Percentiles rank a stretch among this genome's conserved stretches.
phyloP scores from a whole-genome alignment of 169 alveolate genomes.

The Eimeria mitis region DNA sequence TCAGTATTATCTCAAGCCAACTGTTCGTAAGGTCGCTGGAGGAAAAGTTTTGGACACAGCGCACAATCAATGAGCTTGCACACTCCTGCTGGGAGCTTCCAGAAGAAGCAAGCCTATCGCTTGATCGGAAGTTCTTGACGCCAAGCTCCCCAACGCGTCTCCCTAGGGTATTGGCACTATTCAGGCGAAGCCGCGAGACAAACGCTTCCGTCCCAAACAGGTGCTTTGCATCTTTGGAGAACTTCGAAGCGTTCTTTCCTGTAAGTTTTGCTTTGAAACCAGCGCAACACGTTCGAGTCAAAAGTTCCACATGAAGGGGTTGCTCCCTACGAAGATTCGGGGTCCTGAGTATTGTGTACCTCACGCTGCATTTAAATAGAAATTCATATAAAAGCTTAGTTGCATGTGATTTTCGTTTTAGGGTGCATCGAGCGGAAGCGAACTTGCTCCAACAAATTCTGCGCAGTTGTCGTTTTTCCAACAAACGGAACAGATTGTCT shows the following conservation, averaged over 20 bases:
- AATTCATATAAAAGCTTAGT: background rate
- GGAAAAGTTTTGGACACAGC: slow-evolving; percentile 48
- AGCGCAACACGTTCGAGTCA: background rate
- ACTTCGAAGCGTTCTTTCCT: background rate
- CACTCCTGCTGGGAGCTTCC: slow-evolving; percentile 59
- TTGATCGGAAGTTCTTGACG: slow-evolving; percentile 20
- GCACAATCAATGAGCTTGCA: slow-evolving; percentile 51
- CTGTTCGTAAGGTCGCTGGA: slow-evolving; percentile 27
- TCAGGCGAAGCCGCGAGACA: background rate
- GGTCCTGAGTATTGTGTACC: background rate
- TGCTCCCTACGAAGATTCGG: background rate
- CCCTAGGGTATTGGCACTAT: background rate
- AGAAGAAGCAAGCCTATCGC: slow-evolving; percentile 26
- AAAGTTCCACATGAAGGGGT: background rate
- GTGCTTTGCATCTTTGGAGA: background rate
- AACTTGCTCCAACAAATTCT: background rate
- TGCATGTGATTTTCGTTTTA: background rate
- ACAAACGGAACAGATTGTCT: slow-evolving; percentile 34
- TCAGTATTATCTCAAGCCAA: slow-evolving; percentile 39
- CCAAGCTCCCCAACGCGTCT: slow-evolving; percentile 21
- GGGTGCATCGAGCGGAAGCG: slow-evolving; percentile 40
- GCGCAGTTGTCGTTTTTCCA: background rate
- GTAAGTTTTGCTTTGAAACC: background rate
- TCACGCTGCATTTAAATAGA: background rate
- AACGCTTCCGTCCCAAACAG: slow-evolving; percentile 25